These are phyloP conservation scores for Leptographium radiaticola DNA, from an alignment of 2,329 filamentous ascomycete species.

Conservation along the genomic window DNA sequence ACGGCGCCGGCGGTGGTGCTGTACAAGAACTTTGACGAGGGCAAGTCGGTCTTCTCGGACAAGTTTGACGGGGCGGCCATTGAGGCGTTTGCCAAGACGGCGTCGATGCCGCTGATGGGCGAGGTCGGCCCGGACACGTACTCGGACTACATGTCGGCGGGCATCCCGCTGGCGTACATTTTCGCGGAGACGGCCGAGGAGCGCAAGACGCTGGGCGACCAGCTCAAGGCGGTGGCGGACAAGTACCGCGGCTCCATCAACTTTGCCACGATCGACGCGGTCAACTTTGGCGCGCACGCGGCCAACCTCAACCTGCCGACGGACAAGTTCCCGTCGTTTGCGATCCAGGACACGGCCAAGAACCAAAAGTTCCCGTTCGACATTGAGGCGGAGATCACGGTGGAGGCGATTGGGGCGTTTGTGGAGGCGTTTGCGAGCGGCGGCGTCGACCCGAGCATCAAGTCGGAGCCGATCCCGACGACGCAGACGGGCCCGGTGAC, in stretches of 20 bases:
- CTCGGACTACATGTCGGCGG: slow-evolving; percentile 82
- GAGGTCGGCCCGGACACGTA: slow-evolving; percentile 98
- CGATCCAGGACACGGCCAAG: slow-evolving; percentile 89
- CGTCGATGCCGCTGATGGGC: slow-evolving; percentile 81
- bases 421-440: slow-evolving; percentile 74
- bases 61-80: slow-evolving; percentile 74
- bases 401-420: slow-evolving; percentile 61
- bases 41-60: slow-evolving; percentile 72
- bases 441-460: slow-evolving; percentile 91
- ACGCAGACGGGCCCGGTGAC: slow-evolving; percentile 80
- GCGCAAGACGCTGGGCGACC: slow-evolving; percentile 62
- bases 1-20: slow-evolving; percentile 77
- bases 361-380: slow-evolving; percentile 96
- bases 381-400: slow-evolving; percentile 65
- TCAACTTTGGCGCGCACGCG: slow-evolving; percentile 86
- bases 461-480: slow-evolving; percentile 95
- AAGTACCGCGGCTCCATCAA: slow-evolving; percentile 90
- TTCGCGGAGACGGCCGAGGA: slow-evolving; percentile 89
- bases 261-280: slow-evolving; percentile 95
- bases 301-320: slow-evolving; percentile 94
- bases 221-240: slow-evolving; percentile 76
- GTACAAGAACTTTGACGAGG: slow-evolving; percentile 97
- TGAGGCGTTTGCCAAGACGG: slow-evolving; percentile 67
- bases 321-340: slow-evolving; percentile 92
- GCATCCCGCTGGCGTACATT: slow-evolving; percentile 91